Evolutionary conservation across 306 rosid species (phyloP), one percentile per base, ranked within the genome.

Genomic region (Vigna angularis): DNA sequence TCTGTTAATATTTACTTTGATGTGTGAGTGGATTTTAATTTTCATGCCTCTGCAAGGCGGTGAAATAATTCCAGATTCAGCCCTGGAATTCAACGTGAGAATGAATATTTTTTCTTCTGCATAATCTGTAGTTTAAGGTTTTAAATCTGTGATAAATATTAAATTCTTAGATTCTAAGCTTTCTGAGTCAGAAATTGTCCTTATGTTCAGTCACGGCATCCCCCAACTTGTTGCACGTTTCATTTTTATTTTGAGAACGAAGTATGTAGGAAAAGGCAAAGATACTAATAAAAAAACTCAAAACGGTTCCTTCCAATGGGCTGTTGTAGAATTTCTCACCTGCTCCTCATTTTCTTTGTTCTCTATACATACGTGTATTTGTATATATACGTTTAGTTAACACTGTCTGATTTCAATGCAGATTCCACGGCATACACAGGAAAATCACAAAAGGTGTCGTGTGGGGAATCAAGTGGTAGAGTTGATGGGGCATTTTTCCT

Each of bases 161-260:
- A 77, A 88, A 82, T 70, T 59, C 72, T 45, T 36, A 79, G 85
- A 88, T 92, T 92, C 96, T 79, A 80, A 85, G 74, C 89, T 78
- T 91, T 88, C 85, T 78, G 89, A 88, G 88, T 90, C 95, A 87
- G 93, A 85, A 72, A 50, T 67, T 89, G 92, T 85, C 87, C 26
- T 78, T 88, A 75, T 83, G 78, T 86, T 80, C 77, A 70, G 75
- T 75, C 85, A 85, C 81, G 59, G 70, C 79, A 81, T 74, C 66
- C 82, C 80, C 70, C 84, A 87, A 88, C 81, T 73, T 85, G 85
- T 76, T 68, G 30, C 79, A 57, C 72, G 73, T 69, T 83, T 81
- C 58, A 80, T 73, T 81, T 69, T 83, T 69, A 64, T 75, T 32
- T 83, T 82, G 55, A 64, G 14, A 62, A 58, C 20, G 79, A 69